Evolutionary conservation across 2,329 filamentous ascomycete genomes (phyloP).

Genomic region (Colletotrichum chlorophyti): DNA sequence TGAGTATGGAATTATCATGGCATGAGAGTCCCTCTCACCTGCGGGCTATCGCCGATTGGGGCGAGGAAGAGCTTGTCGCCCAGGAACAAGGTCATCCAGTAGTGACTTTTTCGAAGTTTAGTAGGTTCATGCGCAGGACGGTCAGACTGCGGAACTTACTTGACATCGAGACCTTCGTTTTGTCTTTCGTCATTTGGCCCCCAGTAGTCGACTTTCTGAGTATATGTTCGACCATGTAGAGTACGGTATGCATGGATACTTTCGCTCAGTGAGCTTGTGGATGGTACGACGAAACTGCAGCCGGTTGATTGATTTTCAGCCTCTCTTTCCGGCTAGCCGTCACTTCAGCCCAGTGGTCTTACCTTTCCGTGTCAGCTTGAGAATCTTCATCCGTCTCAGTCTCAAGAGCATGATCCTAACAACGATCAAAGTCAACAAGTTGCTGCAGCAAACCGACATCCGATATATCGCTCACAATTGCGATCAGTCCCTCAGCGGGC

Average conservation of each 20-base stretch:
- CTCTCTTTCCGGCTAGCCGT: too few relatives aligned
- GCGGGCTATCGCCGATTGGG: constrained; percentile 7
- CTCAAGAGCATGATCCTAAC: too few relatives aligned
- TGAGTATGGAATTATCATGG: constrained; percentile 33
- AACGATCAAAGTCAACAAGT: too few relatives aligned
- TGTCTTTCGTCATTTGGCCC: constrained; percentile 29
- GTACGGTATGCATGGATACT: constrained; percentile 40
- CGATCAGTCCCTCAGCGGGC: background rate
- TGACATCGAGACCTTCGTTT: constrained; percentile 24
- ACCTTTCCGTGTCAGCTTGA: too few relatives aligned
- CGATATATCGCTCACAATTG: background rate
- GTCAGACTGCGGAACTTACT: too few relatives aligned
- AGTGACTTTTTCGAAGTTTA: constrained; percentile 28
- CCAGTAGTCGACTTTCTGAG: constrained; percentile 20
- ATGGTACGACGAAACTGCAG: background rate
- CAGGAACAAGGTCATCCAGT: constrained; percentile 34
- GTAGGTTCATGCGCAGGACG: background rate
- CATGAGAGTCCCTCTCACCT: background rate
- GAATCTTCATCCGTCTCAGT: too few relatives aligned
- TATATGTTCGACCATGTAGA: constrained; percentile 39
- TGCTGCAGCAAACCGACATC: too few relatives aligned
- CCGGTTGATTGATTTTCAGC: background rate
- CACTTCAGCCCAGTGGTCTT: background rate
- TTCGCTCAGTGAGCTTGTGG: constrained; percentile 38
- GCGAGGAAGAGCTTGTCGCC: constrained; percentile 29